Evolutionary conservation across 805 yeast species (phyloP), one percentile per base, ranked within the genome.

Genomic region (Candida boidinii): DNA sequence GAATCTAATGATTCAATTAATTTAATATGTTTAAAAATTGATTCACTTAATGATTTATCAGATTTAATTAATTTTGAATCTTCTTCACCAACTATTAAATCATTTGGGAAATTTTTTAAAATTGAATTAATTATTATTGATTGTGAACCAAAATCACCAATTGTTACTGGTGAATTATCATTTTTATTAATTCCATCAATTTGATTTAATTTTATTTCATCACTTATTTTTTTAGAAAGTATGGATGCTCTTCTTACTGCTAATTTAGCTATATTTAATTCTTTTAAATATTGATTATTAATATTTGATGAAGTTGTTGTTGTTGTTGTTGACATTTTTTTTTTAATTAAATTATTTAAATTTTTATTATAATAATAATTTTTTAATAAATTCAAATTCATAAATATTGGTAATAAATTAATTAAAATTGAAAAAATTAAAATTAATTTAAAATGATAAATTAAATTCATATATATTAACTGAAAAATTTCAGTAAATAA

Each of bases 81-180:
- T 53, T 92, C 99, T 57, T 92, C 99, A 15, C 96, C 99, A 5
- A 92, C 94, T 39, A 92, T 75, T 35, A 75, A 78, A 54, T 92
- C 98, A 4, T 51, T 43, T 2, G 96, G 95, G 64, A 92, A 92
- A 43, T 79, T 81, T 34, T 71, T 56, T 48, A 73, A 68, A 37
- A 92, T 72, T 3, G 96, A 88, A 37, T 85, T 75, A 56, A 87
- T 90, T 37, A 92, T 77, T 28, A 90, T 73, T 0, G 96, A 95
- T 51, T 92, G 99, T 0, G 96, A 88, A 4, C 95, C 95, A 52
- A 82, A 92, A 55, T 92, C 99, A 13, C 97, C 98, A 35, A 84
- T 66, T 2, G 99, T 92, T 12, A 92, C 99, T 1, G 99, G 99
- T 1, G 96, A 85, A 40, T 77, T 75, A 54, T 90, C 99, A 26